Evolutionary conservation across 768 basidiomycete species (phyloP), one percentile per base, ranked within the genome.

Genomic region (Daedaleopsis nitida): DNA sequence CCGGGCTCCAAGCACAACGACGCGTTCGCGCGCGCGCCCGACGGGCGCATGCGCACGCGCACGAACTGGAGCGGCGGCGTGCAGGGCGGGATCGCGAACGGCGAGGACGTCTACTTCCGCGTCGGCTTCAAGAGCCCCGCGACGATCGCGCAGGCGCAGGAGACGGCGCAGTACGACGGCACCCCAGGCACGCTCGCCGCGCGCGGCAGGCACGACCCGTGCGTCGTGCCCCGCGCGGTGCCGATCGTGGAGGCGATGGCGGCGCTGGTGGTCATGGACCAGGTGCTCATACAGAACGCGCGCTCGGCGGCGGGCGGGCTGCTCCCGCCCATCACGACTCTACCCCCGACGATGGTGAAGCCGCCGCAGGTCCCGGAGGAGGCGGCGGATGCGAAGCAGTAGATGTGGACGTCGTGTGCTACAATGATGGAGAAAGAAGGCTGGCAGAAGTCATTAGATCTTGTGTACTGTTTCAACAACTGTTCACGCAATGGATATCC

Each of bases 161-260:
- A 80, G 51, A 99, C 97, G 24, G 94, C 90, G 12, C 89, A 92
- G 74, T 99, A 99, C 74, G 88, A 97, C 71, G 97, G 97, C 32
- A 91, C 92, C 11, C 79, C 85, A 1, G 97, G 97, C 24, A 83
- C 83, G 42, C 83, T 99, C 55, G 94, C 94, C 13, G 91, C 97
- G 39, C 84, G 94, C 35, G 97, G 97, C 13, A 83, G 97, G 55
- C 96, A 98, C 76, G 96, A 98, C 72, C 95, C 96, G 17, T 98
- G 96, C 72, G 96, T 99, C 48, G 94, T 99, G 6, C 96, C 96
- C 44, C 88, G 95, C 50, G 95, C 95, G 19, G 94, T 98, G 10
- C 95, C 97, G 45, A 99, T 99, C 68, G 96, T 98, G 47, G 97
- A 99, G 77, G 87, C 93, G 0, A 99, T 99, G 97, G 94, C 96